Conservation (phyloP, 2,329 filamentous ascomycete species). For the Diaporthe ampelina region DNA sequence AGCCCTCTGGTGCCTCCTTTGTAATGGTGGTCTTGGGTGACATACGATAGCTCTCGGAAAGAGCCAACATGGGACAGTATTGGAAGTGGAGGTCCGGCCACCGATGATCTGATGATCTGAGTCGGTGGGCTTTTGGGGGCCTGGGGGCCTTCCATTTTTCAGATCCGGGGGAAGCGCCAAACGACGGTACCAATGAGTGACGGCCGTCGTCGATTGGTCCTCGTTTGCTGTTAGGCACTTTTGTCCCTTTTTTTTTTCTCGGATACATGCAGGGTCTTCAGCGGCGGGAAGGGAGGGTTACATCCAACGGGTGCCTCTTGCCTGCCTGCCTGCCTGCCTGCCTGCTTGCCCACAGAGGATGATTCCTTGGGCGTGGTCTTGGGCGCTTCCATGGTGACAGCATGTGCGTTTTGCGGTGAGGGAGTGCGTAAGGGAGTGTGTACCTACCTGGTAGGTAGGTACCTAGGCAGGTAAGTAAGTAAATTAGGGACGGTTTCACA, state of each 20-base stretch:
- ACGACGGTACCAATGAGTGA: not conserved
- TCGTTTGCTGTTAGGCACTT: slow-evolving; percentile 9
- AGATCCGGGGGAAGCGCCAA: slow-evolving; percentile 25
- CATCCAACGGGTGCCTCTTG: slow-evolving; percentile 9
- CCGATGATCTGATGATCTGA: slow-evolving; percentile 10
- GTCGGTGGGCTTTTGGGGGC: not conserved
- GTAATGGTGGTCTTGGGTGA: not conserved
- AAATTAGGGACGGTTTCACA: not conserved
- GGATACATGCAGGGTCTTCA: slow-evolving; percentile 17
- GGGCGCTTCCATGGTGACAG: not conserved
- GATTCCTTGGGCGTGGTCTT: not conserved
- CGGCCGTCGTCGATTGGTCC: slow-evolving; percentile 3
- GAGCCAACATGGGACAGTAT: not conserved
- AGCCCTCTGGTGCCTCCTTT: too few species aligned
- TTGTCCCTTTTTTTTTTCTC: not conserved
- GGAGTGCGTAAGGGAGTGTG: not conserved
- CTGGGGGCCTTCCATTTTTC: too few species aligned
- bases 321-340: too few species aligned
- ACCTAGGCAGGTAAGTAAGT: too few species aligned
- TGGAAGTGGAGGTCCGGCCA: not conserved
- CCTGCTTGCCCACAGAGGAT: not conserved
- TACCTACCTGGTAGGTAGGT: too few species aligned
- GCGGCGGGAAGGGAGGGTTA: slow-evolving; percentile 7
- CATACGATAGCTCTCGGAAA: not conserved
- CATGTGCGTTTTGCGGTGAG: not conserved